A percentile compares a stretch with the other conserved stretches of the same genome.
These are phyloP conservation scores for Ilex paraguariensis DNA, from an alignment of 305 asterid species.

Conservation along the genomic window DNA sequence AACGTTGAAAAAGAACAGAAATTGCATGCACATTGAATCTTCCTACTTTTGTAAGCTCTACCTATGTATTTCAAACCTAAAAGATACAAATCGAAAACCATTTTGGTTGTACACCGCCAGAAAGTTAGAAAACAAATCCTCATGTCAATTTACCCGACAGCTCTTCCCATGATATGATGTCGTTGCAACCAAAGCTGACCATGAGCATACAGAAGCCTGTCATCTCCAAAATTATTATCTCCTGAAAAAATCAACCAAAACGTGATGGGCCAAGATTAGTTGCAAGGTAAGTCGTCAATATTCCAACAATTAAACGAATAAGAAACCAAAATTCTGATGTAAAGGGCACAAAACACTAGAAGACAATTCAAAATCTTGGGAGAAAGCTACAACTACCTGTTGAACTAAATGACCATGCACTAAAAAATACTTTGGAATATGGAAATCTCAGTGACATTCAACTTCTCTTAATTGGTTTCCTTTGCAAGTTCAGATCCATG, in stretches of 20 bases:
- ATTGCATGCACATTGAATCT: too few species aligned
- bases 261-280: too few species aligned
- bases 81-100: too few species aligned
- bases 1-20: too few species aligned
- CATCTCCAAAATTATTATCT: conserved; percentile 92
- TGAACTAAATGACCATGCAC: background rate
- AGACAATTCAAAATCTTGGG: background rate
- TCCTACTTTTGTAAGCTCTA: background rate
- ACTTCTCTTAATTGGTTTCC: background rate
- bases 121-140: conserved; percentile 3
- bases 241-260: conserved; percentile 40
- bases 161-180: conserved; percentile 97
- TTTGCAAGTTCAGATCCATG: background rate
- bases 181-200: conserved; percentile 95
- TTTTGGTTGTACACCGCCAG: background rate
- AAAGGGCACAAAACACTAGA: background rate
- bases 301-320: too few species aligned
- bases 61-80: background rate
- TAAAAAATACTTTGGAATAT: background rate
- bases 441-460: background rate
- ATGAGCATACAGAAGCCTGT: conserved; percentile 86
- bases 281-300: background rate
- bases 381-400: background rate
- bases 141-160: conserved; percentile 86
- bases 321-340: background rate